Base-by-base conservation (phyloP, 1,284 basidiomycete genomes). In the Phlebopus sp. region DNA sequence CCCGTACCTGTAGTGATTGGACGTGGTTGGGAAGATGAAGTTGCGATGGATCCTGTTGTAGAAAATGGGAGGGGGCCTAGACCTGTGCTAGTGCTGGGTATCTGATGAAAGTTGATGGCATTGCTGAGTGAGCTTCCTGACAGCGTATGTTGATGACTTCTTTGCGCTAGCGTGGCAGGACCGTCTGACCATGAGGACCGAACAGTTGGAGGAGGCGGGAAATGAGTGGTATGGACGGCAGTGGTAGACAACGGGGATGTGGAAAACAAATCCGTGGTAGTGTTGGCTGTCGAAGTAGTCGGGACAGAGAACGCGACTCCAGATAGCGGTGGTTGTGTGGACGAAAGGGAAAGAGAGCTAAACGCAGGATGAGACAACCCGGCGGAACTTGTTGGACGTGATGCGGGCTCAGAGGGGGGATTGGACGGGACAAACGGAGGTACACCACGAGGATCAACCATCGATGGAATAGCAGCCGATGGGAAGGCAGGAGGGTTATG, bases 351-450 rank as follows among this genome's bases (percentile, higher is more conserved):
- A 58, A 57, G 51, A 45, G 64, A 32, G 57, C 27, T 35, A 62
- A 62, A 58, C 49, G 64, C 14, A 54, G 5, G 47, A 18, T 60
- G 53, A 1, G 66, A 39, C 11, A 70, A 36, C 5, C 69, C 69
- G 14, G 65, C 60, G 14, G 76, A 74, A 49, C 73, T 76, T 1
- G 66, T 58, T 4, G 76, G 74, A 6, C 72, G 70, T 1, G 77
- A 72, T n/a, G 52, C 54, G 5, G 75, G 61, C 21, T 69, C 62
- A 13, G 68, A 57, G 14, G 67, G 54, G 2, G 61, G 55, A 35
- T 68, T 58, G 18, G 69, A 50, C 29, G 67, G 40, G 31, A 59
- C 37, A 35, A 66, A 68, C 4, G 65, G 39, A n/a, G 53, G 18
- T 23, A 49, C 27, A 6, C 52, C 29, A 27, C 43, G 53, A 32